phyloP scores from a whole-genome alignment of 1,284 basidiomycete genomes.

The Ceratobasidium sp. region DNA sequence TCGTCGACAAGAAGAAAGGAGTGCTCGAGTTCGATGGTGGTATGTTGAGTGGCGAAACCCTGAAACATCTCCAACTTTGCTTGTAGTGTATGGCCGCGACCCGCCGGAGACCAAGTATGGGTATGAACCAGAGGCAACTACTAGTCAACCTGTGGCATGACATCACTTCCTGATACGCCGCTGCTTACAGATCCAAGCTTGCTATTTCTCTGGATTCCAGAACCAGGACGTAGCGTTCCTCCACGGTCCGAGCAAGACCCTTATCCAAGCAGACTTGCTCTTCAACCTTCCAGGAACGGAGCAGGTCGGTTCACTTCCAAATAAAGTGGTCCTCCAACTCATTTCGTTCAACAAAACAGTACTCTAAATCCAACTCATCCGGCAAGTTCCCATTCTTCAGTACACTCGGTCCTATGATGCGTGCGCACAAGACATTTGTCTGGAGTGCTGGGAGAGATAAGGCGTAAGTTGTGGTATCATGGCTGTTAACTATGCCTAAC shows the following conservation, averaged over 20 bases:
- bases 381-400: constrained; percentile 57
- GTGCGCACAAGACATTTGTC: constrained; percentile 63
- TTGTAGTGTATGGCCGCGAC: constrained; percentile 65
- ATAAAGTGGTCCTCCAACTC: background rate
- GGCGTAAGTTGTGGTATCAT: constrained; percentile 54
- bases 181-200: constrained; percentile 64
- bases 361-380: constrained; percentile 60
- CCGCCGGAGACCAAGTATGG: constrained; percentile 71
- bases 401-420: constrained; percentile 63
- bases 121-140: constrained; percentile 73
- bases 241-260: constrained; percentile 76
- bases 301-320: constrained; percentile 70
- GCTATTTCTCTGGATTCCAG: constrained; percentile 80
- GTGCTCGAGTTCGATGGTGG: constrained; percentile 60
- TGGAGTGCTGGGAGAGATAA: constrained; percentile 63
- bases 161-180: too few relatives aligned
- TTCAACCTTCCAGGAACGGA: constrained; percentile 89
- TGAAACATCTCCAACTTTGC: too few relatives aligned
- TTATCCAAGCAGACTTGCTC: constrained; percentile 88
- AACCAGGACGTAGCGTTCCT: constrained; percentile 92
- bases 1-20: constrained; percentile 54
- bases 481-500: background rate
- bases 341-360: constrained; percentile 39
- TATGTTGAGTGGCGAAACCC: too few relatives aligned
- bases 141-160: background rate